These are phyloP conservation scores for Verticillium klebahnii DNA, from an alignment of 2,329 filamentous ascomycete species.

Conservation along the genomic window DNA sequence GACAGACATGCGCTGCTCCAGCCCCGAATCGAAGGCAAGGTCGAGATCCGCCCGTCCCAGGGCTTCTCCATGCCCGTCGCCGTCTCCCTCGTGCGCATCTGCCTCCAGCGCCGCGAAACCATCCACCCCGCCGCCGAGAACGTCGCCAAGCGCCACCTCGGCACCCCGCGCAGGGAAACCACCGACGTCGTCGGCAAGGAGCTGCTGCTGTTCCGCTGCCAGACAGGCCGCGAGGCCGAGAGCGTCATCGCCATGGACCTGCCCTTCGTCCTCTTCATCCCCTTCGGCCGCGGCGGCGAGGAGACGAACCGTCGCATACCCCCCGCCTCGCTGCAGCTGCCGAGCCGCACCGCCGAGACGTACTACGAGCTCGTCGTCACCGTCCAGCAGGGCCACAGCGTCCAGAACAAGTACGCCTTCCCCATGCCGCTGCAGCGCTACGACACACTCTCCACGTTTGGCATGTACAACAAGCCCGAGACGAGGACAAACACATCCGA, in stretches of 20 bases:
- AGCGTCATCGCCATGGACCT: conserved; percentile 93
- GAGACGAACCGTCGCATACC: conserved; percentile 87
- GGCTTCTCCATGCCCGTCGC: conserved; percentile 86
- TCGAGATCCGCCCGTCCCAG: conserved; percentile 85
- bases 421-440: conserved; percentile 89
- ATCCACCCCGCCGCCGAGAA: conserved; percentile 97
- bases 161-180: conserved; percentile 84
- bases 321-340: conserved; percentile 84
- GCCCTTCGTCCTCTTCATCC: conserved; percentile 95
- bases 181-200: conserved; percentile 94
- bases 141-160: conserved; percentile 85
- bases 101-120: conserved; percentile 86
- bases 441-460: conserved; percentile 95
- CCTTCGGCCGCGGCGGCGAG: conserved; percentile 85
- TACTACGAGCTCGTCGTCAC: conserved; percentile 96
- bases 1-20: conserved; percentile 28
- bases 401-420: conserved; percentile 87
- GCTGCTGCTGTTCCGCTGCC: conserved; percentile 83
- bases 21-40: conserved; percentile 96
- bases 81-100: conserved; percentile 90
- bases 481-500: conserved; percentile 81
- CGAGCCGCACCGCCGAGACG: conserved; percentile 92
- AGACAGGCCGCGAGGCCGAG: conserved; percentile 78
- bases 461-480: conserved; percentile 98
- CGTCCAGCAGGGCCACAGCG: conserved; percentile 82